Evolutionary conservation across 371 early-diverging fungal genomes (phyloP).

Genomic region (Rhizomucor pusillus): DNA sequence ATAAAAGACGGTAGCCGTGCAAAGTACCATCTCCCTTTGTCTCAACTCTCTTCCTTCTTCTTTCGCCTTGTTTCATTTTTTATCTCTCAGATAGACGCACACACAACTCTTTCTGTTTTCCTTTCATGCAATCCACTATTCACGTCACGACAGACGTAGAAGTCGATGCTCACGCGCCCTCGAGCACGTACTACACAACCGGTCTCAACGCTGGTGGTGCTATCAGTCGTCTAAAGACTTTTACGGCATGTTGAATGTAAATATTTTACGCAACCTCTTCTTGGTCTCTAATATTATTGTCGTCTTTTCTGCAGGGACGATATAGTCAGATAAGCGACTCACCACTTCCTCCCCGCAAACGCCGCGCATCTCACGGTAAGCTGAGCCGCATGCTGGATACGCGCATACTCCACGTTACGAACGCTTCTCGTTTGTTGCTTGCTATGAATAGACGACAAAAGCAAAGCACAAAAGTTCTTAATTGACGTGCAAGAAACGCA

Average conservation of each 20-base stretch:
- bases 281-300: neutral
- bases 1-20: no score
- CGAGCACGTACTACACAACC: constrained; percentile 31
- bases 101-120: constrained; percentile 4
- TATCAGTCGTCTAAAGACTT: constrained; percentile 20
- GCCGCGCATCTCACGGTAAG: constrained; percentile 44
- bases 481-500: constrained; percentile 81
- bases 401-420: neutral
- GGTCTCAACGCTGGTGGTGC: constrained; percentile 25
- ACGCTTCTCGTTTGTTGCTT: neutral
- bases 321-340: neutral
- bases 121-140: constrained; percentile 26
- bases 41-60: neutral
- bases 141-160: constrained; percentile 20
- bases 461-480: constrained; percentile 67
- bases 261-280: no score
- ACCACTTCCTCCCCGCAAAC: constrained; percentile 16
- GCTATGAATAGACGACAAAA: constrained; percentile 57
- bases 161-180: constrained; percentile 29
- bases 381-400: no score
- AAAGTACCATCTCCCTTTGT: no score
- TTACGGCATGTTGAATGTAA: constrained; percentile 12
- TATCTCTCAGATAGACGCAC: no score
- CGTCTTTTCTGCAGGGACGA: neutral
- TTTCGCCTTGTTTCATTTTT: constrained; percentile 4